Evolutionary conservation across 257 asterid genomes (phyloP), one percentile per base, ranked within the genome.

Genomic region (Scutellaria barbata): DNA sequence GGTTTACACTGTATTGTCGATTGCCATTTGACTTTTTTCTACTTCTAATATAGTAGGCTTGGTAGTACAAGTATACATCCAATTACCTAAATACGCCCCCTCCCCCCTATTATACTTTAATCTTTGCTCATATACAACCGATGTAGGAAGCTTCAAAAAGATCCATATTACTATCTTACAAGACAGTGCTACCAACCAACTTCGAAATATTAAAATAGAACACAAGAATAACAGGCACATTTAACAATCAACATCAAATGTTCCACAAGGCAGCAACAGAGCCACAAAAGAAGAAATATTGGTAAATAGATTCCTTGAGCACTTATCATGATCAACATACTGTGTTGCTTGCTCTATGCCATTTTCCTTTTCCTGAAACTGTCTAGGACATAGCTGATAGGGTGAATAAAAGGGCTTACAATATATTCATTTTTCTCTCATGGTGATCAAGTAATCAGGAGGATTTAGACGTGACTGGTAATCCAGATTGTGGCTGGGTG

Each of bases 291-390:
- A 58, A 54, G 6, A 8, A 55, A 20, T n/a, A 45, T 25, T 10
- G 8, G 37, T 59, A 11, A 22, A 5, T 33, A 12, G 45, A 45
- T 12, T 57, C 22, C 43, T 71, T 3, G 18, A 51, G 39, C 5
- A 37, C n/a, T 35, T 16, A 50, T 37, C 10, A 11, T 48, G 52
- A 45, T 63, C 47, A 70, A 20, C 66, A 56, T 22, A 50, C 0
- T 16, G 10, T 66, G 50, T 8, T 35, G 64, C 64, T 41, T 68
- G 39, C 46, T 55, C 56, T 33, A 22, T 68, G 66, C 42, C 54
- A 47, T 50, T 48, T 46, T 35, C 37, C 47, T 17, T 7, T 10
- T 35, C 17, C 33, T 50, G 50, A 42, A 22, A 51, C 20, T 66
- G 46, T 25, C 30, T 22, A 14, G 59, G 35, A 18, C 52, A 13